Conservation (phyloP, 1,139 yeast genomes). For the Scheffersomyces titani region DNA sequence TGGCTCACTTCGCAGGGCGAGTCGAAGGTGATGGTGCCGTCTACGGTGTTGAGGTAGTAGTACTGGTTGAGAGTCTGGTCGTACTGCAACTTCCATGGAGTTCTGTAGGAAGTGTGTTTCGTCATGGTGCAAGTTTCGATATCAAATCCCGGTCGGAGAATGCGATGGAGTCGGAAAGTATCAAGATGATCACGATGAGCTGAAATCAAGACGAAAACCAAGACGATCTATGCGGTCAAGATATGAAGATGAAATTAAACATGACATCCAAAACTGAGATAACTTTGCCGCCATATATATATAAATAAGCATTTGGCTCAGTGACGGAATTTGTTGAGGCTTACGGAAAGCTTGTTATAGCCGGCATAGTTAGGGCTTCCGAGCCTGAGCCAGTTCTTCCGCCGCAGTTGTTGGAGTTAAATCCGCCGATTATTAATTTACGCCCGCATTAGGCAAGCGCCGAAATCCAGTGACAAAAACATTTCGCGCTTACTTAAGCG, state of each 20-base stretch:
- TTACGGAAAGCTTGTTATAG: background rate
- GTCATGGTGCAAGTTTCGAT: background rate
- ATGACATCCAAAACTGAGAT: background rate
- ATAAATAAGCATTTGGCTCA: background rate
- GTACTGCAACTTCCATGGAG: slow-evolving; percentile 22
- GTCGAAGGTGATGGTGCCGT: slow-evolving; percentile 38
- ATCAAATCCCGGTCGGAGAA: background rate
- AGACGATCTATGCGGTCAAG: background rate
- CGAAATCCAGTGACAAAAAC: background rate
- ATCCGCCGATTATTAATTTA: slow-evolving; percentile 1
- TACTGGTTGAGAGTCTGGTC: slow-evolving; percentile 37
- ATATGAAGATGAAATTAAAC: background rate
- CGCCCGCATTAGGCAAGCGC: background rate
- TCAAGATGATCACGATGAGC: no score
- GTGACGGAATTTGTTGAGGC: background rate
- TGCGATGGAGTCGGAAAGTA: no score
- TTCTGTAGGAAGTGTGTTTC: background rate
- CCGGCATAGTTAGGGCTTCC: background rate
- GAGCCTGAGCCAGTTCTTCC: background rate
- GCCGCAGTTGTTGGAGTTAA: background rate
- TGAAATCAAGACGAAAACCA: no score
- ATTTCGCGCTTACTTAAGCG: background rate
- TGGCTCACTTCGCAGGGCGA: slow-evolving; percentile 43
- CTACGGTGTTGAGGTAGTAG: slow-evolving; percentile 35
- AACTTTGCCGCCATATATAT: background rate